phyloP scores from a whole-genome alignment of 2,329 filamentous ascomycete species.

The Exophiala viscosa region DNA sequence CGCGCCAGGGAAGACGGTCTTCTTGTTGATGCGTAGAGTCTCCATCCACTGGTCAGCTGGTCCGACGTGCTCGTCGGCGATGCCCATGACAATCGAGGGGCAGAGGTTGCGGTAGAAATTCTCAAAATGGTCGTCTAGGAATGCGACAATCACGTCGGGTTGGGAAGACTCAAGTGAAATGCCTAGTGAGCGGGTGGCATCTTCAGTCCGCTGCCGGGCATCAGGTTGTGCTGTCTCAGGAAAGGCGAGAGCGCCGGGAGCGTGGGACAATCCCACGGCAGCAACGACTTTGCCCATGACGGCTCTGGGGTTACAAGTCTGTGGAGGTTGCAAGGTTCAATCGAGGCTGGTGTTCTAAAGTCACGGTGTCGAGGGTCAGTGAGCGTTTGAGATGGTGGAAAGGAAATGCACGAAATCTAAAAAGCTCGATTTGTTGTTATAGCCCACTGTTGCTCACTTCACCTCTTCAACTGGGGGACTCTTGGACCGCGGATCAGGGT shows the following conservation, averaged over 20 bases:
- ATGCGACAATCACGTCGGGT: constrained; percentile 33
- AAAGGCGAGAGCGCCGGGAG: constrained; percentile 28
- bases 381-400: no score
- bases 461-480: no score
- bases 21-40: constrained; percentile 28
- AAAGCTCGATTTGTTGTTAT: no score
- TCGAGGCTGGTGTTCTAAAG: no score
- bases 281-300: constrained; percentile 15
- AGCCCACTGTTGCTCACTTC: no score
- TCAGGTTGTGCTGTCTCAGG: constrained; percentile 30
- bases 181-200: constrained; percentile 30
- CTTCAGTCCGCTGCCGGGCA: constrained; percentile 29
- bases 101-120: constrained; percentile 33
- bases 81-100: constrained; percentile 30
- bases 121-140: constrained; percentile 34
- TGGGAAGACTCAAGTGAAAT: constrained; percentile 30
- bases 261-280: constrained; percentile 9
- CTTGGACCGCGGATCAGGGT: no score
- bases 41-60: constrained; percentile 34
- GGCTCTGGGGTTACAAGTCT: no score
- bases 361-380: no score
- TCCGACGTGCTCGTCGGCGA: constrained; percentile 30
- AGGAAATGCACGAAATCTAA: no score
- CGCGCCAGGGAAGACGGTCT: constrained; percentile 29
- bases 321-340: no score